Evolutionary conservation across 768 basidiomycete species (phyloP).

Genomic region (Boletus tylopilopsis): DNA sequence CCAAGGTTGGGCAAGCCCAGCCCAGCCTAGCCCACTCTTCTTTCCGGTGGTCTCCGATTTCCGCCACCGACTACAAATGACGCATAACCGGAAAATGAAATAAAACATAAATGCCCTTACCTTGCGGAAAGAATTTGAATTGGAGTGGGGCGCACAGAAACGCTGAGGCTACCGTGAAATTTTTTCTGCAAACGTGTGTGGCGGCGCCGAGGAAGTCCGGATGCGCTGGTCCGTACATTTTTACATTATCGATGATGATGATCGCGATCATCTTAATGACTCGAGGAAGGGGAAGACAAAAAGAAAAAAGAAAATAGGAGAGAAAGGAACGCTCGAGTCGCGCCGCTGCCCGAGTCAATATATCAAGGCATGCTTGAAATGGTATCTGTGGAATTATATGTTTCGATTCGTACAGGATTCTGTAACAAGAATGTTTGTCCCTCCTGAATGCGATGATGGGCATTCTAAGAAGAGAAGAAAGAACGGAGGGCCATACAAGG

Average conservation of each 20-base stretch:
- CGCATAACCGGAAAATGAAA: too few species aligned
- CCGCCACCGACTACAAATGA: too few species aligned
- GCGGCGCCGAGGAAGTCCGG: slow-evolving; percentile 11
- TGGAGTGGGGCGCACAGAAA: too few species aligned
- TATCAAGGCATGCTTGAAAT: slow-evolving; percentile 5
- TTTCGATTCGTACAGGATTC: slow-evolving; percentile 19
- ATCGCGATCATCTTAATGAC: slow-evolving; percentile 7
- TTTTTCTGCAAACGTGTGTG: neutral
- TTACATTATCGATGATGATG: neutral
- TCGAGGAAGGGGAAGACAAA: neutral
- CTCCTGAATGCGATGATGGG: slow-evolving; percentile 3
- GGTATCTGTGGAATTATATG: slow-evolving; percentile 17
- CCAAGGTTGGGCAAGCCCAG: too few species aligned
- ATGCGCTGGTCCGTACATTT: neutral
- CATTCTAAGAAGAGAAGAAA: slow-evolving; percentile 11
- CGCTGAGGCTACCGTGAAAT: too few species aligned
- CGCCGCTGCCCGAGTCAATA: slow-evolving; percentile 11
- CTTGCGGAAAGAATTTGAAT: too few species aligned
- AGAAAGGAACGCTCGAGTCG: neutral
- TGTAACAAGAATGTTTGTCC: slow-evolving; percentile 16
- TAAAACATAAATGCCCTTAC: too few species aligned
- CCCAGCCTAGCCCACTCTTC: too few species aligned
- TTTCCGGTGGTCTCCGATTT: too few species aligned
- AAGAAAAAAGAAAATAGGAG: neutral
- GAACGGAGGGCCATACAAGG: slow-evolving; percentile 10